Base-by-base conservation (phyloP, 768 basidiomycete genomes). In the Polyporus arcularius region DNA sequence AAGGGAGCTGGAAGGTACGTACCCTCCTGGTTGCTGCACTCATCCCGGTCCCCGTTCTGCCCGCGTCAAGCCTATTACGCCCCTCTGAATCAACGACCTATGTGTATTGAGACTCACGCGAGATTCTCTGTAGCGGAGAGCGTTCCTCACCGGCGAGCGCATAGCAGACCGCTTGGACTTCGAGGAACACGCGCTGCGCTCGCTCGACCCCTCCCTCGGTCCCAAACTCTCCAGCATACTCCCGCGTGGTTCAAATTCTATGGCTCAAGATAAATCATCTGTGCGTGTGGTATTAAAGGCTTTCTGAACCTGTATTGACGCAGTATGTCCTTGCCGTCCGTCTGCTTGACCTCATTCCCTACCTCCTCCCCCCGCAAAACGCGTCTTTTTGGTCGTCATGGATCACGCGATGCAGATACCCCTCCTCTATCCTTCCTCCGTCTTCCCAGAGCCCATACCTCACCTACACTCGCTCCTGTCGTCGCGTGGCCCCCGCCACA, bases 141-240 rank as follows among this genome's bases (percentile, higher is more conserved):
- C 83, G 11, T 89, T 85, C 69, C 74, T 81, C 63, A 74, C 79
- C 41, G 91, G 91, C 28, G 87, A 91, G 74, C 82, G 82, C 21
- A 70, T 91, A 2, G 78, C 87, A 21, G 88, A 92, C 72, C 78
- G 82, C 26, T 77, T 92, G 62, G 92, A 92, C 53, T 92, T 92
- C 65, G 92, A 93, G 72, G 91, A 94, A 71, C 78, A 88, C 39
- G 86, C 85, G 7, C 77, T 94, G 66, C 89, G 89, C 71, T 80
- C 82, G 38, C 74, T 94, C 35, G 87, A 92, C 67, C 85, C 89
- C n/a, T 84, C 87, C 12, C 67, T 88, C 49, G 88, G 85, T 0
- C 89, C 89, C 12, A 70, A 66, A 40, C 60, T 72, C 45, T 59
- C 65, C 5, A 48, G 53, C n/a, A 60, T 65, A 41, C 61, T 65